Evolutionary conservation across 2,329 filamentous ascomycete genomes (phyloP).

Genomic region (Aureobasidium sp.): DNA sequence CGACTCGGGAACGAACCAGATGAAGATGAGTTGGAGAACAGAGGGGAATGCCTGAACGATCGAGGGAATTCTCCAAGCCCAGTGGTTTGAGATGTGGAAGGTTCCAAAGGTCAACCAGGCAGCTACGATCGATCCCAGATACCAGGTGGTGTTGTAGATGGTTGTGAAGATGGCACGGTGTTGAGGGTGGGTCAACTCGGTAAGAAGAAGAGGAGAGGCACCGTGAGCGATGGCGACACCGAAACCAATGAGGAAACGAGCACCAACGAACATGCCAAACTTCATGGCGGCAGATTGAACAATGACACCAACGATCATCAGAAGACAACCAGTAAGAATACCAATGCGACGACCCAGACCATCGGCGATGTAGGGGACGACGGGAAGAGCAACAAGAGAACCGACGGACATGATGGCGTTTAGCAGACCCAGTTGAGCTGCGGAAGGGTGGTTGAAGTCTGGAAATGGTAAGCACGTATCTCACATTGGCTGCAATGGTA

Average conservation of each 20-base stretch:
- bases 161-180: constrained; percentile 44
- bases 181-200: constrained; percentile 43
- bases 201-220: constrained; percentile 27
- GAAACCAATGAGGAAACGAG: constrained; percentile 44
- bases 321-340: constrained; percentile 41
- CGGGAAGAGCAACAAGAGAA: constrained; percentile 41
- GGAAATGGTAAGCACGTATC: background rate
- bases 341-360: constrained; percentile 40
- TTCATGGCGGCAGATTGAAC: constrained; percentile 44
- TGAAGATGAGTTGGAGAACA: constrained; percentile 38
- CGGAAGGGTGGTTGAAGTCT: constrained; percentile 28
- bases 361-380: constrained; percentile 45
- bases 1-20: constrained; percentile 49
- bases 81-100: constrained; percentile 19
- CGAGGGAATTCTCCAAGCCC: constrained; percentile 22
- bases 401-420: constrained; percentile 46
- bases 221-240: constrained; percentile 38
- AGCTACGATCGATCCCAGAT: constrained; percentile 20
- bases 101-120: constrained; percentile 22
- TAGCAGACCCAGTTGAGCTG: constrained; percentile 38
- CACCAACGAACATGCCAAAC: constrained; percentile 47
- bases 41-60: constrained; percentile 21
- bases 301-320: constrained; percentile 39
- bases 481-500: background rate
- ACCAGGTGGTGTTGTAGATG: constrained; percentile 41